Base-by-base conservation (phyloP, 2,329 filamentous ascomycete species). In the Cercospora sojina region DNA sequence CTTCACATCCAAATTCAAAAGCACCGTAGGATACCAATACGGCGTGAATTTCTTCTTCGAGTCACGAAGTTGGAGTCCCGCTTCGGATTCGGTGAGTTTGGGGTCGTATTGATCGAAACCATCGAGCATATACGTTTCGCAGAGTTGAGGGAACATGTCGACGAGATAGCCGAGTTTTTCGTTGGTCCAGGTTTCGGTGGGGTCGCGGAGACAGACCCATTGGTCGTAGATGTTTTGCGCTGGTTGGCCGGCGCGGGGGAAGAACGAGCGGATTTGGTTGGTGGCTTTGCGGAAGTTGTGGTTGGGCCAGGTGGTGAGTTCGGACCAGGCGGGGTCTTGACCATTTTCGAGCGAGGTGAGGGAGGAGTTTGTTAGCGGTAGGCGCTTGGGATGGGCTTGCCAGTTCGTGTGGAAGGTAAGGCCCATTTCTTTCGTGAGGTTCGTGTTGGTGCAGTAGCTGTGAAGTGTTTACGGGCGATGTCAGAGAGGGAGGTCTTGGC, bases 1-100 rank as follows among this genome's bases (percentile, higher is more conserved):
- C 81, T 94, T 95, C 43, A 93, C 81, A 69, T 96, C 91, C 23
- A 96, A 73, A 75, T 91, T 92, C 75, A 95, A 79, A 18, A 88
- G 80, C 1, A 96, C 78, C 0, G 91, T 96, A 0, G 91, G 91
- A 75, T 91, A 92, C 91, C 90, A 93, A 71, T 87, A 87, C 20
- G 74, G 77, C 62, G 79, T 75, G 32, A 67, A 69, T 35, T 74
- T 63, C 32, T 77, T 73, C 51, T 73, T 67, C 41, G 74, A 59
- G 49, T 73, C 59, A 43, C 76, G 73, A 59, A 75, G 64, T 53
- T 74, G 66, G 16, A 71, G 67, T 2, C 62, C 32, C 5, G 66
- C 41, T 5, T 31, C 57, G n/a, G 72, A 59, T 20, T 69, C 68
- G 27, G 59, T 66, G 5, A 76, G 71, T 20, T 70, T 69, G 10